These are phyloP conservation scores for Tulasnella sp. DNA, from an alignment of 768 basidiomycete genomes.

Conservation along the genomic window DNA sequence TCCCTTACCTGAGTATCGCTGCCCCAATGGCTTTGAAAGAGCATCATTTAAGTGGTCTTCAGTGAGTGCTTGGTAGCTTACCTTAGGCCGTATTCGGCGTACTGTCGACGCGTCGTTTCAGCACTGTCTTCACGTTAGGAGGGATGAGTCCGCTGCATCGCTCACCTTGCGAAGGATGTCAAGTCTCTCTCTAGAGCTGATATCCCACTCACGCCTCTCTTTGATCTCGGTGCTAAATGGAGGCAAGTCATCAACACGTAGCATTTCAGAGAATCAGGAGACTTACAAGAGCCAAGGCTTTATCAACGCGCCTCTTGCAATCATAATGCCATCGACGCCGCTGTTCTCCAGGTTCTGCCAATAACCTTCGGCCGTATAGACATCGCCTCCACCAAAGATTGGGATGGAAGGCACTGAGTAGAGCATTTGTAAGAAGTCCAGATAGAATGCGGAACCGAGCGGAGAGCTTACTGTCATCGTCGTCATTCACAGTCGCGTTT, in stretches of 20 bases:
- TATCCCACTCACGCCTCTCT: conserved; percentile 89
- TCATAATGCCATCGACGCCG: conserved; percentile 92
- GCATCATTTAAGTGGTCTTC: background rate
- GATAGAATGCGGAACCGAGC: background rate
- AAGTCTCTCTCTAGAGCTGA: conserved; percentile 70
- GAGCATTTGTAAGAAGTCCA: background rate
- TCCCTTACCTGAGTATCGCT: conserved; percentile 49
- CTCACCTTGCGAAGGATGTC: conserved; percentile 62
- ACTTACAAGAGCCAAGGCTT: conserved; percentile 38
- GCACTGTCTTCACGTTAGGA: background rate
- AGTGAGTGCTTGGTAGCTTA: conserved; percentile 26
- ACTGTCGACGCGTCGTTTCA: conserved; percentile 34
- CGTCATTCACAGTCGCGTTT: conserved; percentile 25
- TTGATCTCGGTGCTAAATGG: conserved; percentile 82
- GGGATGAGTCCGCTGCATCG: background rate
- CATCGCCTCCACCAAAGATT: conserved; percentile 94
- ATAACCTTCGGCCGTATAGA: conserved; percentile 78
- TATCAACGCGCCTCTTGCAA: conserved; percentile 87
- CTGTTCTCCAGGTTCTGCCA: conserved; percentile 62
- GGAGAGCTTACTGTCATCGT: conserved; percentile 56
- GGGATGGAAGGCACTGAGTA: conserved; percentile 60
- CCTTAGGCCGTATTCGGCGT: conserved; percentile 76
- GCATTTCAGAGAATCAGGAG: background rate
- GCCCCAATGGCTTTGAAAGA: conserved; percentile 54
- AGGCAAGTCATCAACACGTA: conserved; percentile 43